Conservation (phyloP, 441 rosid genomes). For the Erysimum pusillum region DNA sequence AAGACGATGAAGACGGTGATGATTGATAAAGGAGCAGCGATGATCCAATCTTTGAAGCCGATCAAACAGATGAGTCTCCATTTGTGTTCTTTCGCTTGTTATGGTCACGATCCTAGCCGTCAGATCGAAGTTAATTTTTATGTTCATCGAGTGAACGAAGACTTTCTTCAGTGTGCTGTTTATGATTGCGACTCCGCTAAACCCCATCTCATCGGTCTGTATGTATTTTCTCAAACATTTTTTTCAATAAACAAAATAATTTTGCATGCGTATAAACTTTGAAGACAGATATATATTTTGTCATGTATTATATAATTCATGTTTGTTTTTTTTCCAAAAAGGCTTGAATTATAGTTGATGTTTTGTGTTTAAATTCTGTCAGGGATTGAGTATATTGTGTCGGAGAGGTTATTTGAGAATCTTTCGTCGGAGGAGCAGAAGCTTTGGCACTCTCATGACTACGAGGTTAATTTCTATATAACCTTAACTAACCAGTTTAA, state of each 20-base stretch:
- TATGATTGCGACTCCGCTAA: conserved; percentile 59
- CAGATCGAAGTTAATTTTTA: conserved; percentile 78
- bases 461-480: conserved; percentile 55
- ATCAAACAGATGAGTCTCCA: conserved; percentile 68
- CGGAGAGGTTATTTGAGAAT: conserved; percentile 63
- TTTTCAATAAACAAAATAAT: neutral
- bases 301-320: too few species aligned
- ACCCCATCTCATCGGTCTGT: conserved; percentile 68
- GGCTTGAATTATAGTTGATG: too few species aligned
- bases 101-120: conserved; percentile 75
- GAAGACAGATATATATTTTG: neutral
- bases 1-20: conserved; percentile 52
- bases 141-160: conserved; percentile 62
- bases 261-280: neutral
- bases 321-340: too few species aligned
- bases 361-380: neutral
- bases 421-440: conserved; percentile 73
- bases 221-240: neutral
- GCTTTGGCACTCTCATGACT: conserved; percentile 87
- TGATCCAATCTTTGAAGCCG: conserved; percentile 72
- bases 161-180: conserved; percentile 82
- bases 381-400: conserved; percentile 78
- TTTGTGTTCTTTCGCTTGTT: conserved; percentile 69
- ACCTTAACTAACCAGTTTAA: neutral
- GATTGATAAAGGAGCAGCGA: too few species aligned